Evolutionary conservation across 2,329 filamentous ascomycete genomes (phyloP).

Genomic region (Knufia fluminis): DNA sequence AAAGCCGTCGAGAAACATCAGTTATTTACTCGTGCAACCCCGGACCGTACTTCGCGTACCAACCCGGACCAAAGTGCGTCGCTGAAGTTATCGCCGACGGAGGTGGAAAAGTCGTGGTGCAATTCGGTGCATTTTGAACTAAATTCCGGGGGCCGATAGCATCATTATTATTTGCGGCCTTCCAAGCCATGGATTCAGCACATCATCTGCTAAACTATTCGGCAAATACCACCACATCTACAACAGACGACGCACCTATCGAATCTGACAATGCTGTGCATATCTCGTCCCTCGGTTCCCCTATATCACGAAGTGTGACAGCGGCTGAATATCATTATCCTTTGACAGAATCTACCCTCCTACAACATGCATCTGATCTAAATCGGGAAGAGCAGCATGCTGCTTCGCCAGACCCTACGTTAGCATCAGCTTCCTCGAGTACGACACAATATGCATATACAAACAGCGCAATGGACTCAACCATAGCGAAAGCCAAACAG

Average conservation of each 20-base stretch:
- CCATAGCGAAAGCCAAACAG: slow-evolving; percentile 7
- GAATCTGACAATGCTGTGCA: neutral
- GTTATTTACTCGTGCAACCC: too few species aligned
- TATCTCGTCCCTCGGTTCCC: neutral
- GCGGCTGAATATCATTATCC: slow-evolving; percentile 35
- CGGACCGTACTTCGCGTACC: neutral
- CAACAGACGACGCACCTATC: neutral
- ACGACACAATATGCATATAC: slow-evolving; percentile 6
- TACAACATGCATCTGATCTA: slow-evolving; percentile 52
- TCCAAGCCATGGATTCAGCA: neutral
- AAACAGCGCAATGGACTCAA: slow-evolving; percentile 1
- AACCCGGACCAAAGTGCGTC: neutral
- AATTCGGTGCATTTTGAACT: neutral
- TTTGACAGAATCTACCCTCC: slow-evolving; percentile 34
- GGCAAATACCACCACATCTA: neutral
- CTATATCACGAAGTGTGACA: slow-evolving; percentile 17
- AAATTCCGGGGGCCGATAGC: neutral
- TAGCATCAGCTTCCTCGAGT: neutral
- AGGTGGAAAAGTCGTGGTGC: neutral
- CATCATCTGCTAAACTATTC: neutral
- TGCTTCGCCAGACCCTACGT: neutral
- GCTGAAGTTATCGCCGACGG: neutral
- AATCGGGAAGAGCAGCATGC: slow-evolving; percentile 45
- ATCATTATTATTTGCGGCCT: too few species aligned
- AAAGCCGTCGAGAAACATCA: too few species aligned